Evolutionary conservation across 1,284 basidiomycete species (phyloP), one percentile per base, ranked within the genome.

Genomic region (Rhodofomes roseus): DNA sequence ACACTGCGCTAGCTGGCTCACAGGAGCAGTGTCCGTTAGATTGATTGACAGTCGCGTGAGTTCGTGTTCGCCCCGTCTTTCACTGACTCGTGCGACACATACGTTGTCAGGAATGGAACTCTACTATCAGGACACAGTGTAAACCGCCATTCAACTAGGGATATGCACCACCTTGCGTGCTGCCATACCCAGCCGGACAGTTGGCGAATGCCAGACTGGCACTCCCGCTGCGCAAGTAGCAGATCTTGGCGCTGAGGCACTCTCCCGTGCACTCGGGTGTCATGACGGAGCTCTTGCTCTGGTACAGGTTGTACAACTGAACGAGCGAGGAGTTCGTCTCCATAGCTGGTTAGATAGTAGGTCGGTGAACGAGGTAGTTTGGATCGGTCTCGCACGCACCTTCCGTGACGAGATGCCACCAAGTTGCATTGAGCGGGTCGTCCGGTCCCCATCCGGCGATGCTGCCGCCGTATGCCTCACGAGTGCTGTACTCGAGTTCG

Each of bases 331-430:
- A 69, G 62, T 92, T 77, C 5, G 72, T 69, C 63, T 81, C 77
- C 90, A 93, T 92, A 53, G 81, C 86, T 87, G 37, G 62, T 40
- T 51, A 22, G 14, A 57, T 41, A 34, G 9, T 41, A 25, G 6
- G 41, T 36, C 25, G 41, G 29, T 40, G 22, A n/a, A 44, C 23
- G 1, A 11, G 20, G 29, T 9, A 20, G 12, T 23, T 29, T 3
- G 22, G 20, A 11, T 16, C 4, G 52, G 6, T 44, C 74, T 76
- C 61, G 60, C 20, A 51, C 48, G 48, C 6, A 85, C 87, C 81
- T 75, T 93, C 89, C 4, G 92, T 93, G 44, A 93, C 84, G 31
- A 74, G 79, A 65, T 92, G 89, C 90, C 90, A 93, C 85, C 89
- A 93, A 5, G 92, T 92, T 16, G 88, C 89, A 65, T 93, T 93